Conservation (phyloP, 164 flowering plant species). For the Magnolia changhungtana region DNA sequence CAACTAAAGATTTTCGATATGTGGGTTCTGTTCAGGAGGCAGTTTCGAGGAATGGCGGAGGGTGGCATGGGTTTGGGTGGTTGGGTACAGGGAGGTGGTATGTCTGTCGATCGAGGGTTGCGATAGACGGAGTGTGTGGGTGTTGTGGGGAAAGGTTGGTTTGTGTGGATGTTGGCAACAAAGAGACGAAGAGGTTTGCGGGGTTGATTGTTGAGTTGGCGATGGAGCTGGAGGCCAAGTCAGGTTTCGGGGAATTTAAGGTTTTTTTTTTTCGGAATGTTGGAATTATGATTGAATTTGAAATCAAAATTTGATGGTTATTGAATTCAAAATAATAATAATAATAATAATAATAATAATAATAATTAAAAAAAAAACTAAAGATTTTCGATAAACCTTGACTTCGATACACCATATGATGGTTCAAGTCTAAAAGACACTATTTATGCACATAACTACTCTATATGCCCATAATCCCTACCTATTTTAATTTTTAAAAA, state of each 20-base stretch:
- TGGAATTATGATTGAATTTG: too few species aligned
- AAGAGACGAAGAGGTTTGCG: conserved; percentile 72
- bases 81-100: conserved; percentile 70
- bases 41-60: conserved; percentile 73
- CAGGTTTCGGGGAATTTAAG: conserved; percentile 65
- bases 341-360: too few species aligned
- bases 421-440: background rate
- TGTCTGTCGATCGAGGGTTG: conserved; percentile 38
- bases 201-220: conserved; percentile 67
- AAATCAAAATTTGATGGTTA: too few species aligned
- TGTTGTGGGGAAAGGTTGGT: conserved; percentile 51
- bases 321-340: too few species aligned
- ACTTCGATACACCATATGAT: background rate
- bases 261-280: conserved; percentile 18
- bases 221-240: conserved; percentile 58
- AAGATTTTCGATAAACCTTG: background rate
- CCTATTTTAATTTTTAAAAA: too few species aligned
- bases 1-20: background rate
- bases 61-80: conserved; percentile 96
- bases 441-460: too few species aligned
- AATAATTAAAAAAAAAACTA: too few species aligned
- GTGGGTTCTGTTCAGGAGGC: conserved; percentile 33
- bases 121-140: conserved; percentile 44
- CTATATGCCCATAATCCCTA: too few species aligned
- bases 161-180: conserved; percentile 70